A percentile compares a stretch with the other conserved stretches of the same genome.
These are phyloP conservation scores for Russula emetica DNA, from an alignment of 768 basidiomycete genomes.

Conservation along the genomic window DNA sequence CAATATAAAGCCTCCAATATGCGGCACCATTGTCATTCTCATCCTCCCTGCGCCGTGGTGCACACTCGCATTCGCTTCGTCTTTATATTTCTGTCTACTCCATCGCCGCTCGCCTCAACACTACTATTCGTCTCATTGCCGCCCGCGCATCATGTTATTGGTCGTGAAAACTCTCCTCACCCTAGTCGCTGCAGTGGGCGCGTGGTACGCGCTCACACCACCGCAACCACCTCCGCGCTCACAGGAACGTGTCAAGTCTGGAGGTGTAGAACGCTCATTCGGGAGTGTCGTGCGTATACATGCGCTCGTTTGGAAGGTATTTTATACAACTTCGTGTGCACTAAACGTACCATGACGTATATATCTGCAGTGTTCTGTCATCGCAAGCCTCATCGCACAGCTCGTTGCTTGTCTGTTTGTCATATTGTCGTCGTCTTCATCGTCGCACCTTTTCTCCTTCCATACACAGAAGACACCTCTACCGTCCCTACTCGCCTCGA, in stretches of 20 bases:
- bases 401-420: slow-evolving; percentile 7
- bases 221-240: slow-evolving; percentile 21
- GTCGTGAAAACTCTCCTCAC: slow-evolving; percentile 19
- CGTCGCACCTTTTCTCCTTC: neutral
- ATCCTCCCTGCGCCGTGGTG: neutral
- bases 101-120: too few species aligned
- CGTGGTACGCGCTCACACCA: slow-evolving; percentile 26
- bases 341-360: neutral
- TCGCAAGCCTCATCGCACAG: slow-evolving; percentile 16
- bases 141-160: slow-evolving; percentile 8
- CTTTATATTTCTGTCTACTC: too few species aligned
- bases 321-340: neutral
- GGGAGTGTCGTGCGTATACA: slow-evolving; percentile 23
- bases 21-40: neutral
- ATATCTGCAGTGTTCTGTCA: slow-evolving; percentile 13
- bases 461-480: neutral
- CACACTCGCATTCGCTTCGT: neutral
- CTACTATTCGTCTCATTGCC: neutral
- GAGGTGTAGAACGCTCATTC: slow-evolving; percentile 24
- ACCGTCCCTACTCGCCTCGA: neutral
- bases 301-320: slow-evolving; percentile 26
- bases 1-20: neutral
- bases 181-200: slow-evolving; percentile 1
- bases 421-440: neutral
- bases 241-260: slow-evolving; percentile 15